A percentile compares a stretch with the other conserved stretches of the same genome.
Evolutionary conservation across 225 moss, liverwort and hornwort species (phyloP).

Genomic region (Physcomitrellopsis africana): DNA sequence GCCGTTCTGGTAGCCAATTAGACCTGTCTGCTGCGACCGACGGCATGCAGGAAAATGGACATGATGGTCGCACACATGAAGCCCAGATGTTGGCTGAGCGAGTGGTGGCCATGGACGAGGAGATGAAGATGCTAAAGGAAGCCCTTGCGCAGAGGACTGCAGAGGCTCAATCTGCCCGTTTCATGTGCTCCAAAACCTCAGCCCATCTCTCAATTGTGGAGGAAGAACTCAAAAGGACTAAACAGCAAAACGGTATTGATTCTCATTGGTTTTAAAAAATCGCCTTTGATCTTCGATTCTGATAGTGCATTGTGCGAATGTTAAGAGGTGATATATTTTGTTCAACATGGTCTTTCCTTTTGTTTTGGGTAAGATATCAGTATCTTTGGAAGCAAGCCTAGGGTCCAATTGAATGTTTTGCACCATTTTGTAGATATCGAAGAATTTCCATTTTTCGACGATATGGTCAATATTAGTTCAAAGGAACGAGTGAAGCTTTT

Average conservation of each 20-base stretch:
- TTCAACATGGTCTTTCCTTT: too few species aligned
- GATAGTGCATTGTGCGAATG: not conserved
- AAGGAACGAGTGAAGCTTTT: too few species aligned
- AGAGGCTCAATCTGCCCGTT: slow-evolving; percentile 57
- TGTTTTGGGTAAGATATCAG: too few species aligned
- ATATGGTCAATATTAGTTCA: too few species aligned
- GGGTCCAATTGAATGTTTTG: too few species aligned
- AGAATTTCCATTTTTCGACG: too few species aligned
- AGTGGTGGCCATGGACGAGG: slow-evolving; percentile 62
- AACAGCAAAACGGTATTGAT: slow-evolving; percentile 41
- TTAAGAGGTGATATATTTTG: not conserved
- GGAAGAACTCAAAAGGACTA: slow-evolving; percentile 53
- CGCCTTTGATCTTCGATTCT: not conserved
- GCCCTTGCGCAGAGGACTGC: slow-evolving; percentile 55
- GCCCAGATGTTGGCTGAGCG: slow-evolving; percentile 63
- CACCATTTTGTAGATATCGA: too few species aligned
- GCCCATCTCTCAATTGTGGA: slow-evolving; percentile 54
- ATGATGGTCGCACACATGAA: slow-evolving; percentile 49
- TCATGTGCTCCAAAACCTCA: slow-evolving; percentile 57
- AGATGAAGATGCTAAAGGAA: slow-evolving; percentile 69
- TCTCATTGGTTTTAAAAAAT: not conserved
- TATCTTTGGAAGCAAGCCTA: too few species aligned
- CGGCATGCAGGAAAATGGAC: slow-evolving; percentile 49
- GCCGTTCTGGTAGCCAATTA: slow-evolving; percentile 52
- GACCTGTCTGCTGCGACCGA: slow-evolving; percentile 42